phyloP scores from a whole-genome alignment of 1,139 yeast genomes.

The Kurtzmaniella quercitrusa region DNA sequence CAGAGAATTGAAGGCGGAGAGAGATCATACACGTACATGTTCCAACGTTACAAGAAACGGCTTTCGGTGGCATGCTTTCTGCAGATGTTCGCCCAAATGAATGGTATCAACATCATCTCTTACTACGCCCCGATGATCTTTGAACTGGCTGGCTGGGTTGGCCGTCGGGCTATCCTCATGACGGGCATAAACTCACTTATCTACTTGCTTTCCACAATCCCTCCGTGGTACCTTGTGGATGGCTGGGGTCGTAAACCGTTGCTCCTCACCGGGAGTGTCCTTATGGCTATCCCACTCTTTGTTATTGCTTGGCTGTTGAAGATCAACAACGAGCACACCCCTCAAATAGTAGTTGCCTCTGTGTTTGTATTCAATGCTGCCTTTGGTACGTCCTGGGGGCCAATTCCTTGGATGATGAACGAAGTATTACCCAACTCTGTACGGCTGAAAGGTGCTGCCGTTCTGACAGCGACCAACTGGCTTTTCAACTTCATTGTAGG shows the following conservation, averaged over 20 bases:
- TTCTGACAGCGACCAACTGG: slow-evolving; percentile 93
- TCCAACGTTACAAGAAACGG: slow-evolving; percentile 59
- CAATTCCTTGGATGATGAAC: slow-evolving; percentile 91
- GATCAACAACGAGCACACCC: slow-evolving; percentile 57
- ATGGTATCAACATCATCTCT: slow-evolving; percentile 89
- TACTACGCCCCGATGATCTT: slow-evolving; percentile 93
- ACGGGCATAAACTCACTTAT: slow-evolving; percentile 84
- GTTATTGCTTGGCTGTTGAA: slow-evolving; percentile 64
- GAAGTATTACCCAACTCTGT: slow-evolving; percentile 85
- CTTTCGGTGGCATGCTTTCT: slow-evolving; percentile 89
- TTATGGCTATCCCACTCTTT: slow-evolving; percentile 71
- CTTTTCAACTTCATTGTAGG: slow-evolving; percentile 91
- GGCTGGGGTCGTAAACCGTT: slow-evolving; percentile 88
- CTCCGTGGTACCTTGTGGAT: slow-evolving; percentile 91
- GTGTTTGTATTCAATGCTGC: slow-evolving; percentile 80
- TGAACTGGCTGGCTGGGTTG: slow-evolving; percentile 94
- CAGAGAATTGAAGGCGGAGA: slow-evolving; percentile 70
- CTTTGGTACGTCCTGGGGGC: slow-evolving; percentile 91
- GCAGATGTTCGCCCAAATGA: slow-evolving; percentile 86
- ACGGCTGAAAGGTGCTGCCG: slow-evolving; percentile 89
- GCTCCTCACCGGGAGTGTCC: slow-evolving; percentile 67
- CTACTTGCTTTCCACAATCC: slow-evolving; percentile 71
- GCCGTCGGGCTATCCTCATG: slow-evolving; percentile 83
- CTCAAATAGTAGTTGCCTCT: slow-evolving; percentile 66
- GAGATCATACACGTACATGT: slow-evolving; percentile 64